These are phyloP conservation scores for Trifolium fragiferum DNA, from an alignment of 306 rosid genomes.

Conservation along the genomic window DNA sequence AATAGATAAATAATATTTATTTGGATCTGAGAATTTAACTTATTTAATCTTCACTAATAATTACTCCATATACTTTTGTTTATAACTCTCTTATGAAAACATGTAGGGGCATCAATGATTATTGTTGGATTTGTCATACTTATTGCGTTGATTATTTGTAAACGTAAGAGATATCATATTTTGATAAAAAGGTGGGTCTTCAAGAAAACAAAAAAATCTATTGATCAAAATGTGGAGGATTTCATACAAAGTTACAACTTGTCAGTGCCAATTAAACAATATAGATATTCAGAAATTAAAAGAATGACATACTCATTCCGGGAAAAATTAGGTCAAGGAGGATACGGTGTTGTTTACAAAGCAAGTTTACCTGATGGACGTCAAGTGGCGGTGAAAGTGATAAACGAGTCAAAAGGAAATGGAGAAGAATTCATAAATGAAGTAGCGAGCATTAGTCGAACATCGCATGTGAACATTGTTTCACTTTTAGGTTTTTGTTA, in stretches of 20 bases:
- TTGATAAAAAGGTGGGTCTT: neutral
- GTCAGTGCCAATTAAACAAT: neutral
- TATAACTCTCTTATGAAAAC: neutral
- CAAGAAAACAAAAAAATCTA: neutral
- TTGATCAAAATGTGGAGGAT: slow-evolving; percentile 3
- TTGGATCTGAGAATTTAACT: neutral
- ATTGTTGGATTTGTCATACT: neutral
- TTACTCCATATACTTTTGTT: neutral
- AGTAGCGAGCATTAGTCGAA: slow-evolving; percentile 50
- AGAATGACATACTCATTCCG: slow-evolving; percentile 45
- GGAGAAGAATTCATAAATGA: slow-evolving; percentile 56
- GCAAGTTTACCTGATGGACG: slow-evolving; percentile 44
- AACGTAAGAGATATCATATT: neutral
- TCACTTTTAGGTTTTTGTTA: slow-evolving; percentile 41
- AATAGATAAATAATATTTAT: neutral
- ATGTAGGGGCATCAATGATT: neutral
- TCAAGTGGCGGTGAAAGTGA: slow-evolving; percentile 47
- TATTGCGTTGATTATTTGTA: neutral
- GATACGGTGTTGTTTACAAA: slow-evolving; percentile 52
- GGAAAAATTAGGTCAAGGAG: slow-evolving; percentile 48
- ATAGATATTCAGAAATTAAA: slow-evolving; percentile 41
- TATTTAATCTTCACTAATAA: neutral
- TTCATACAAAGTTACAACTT: slow-evolving; percentile 21
- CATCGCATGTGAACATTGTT: slow-evolving; percentile 43
- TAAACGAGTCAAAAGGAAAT: slow-evolving; percentile 34